Percentiles rank a stretch among this genome's conserved stretches.
Conservation (phyloP, 2,329 filamentous ascomycete species). For the Aspergillus sp. region DNA sequence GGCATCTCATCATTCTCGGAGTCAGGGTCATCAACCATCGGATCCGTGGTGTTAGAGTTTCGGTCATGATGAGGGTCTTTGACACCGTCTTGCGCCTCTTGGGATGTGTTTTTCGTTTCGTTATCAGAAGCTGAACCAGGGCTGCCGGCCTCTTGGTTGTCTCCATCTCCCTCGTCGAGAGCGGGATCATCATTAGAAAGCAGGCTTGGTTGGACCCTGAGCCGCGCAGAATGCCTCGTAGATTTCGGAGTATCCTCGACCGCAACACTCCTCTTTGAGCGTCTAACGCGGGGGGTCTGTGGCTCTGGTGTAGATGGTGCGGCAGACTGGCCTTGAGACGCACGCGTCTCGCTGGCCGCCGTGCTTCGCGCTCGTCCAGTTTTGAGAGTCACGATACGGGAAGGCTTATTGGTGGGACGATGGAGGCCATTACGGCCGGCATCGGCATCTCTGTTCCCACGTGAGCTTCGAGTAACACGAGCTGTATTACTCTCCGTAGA, state of each 20-base stretch:
- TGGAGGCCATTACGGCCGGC: conserved; percentile 1
- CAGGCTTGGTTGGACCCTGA: conserved; percentile 16
- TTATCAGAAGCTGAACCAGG: background rate
- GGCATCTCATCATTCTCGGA: conserved; percentile 6
- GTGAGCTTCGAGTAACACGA: conserved; percentile 1
- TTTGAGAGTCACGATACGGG: background rate
- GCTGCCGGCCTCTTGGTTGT: conserved; percentile 3
- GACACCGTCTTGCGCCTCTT: conserved; percentile 5
- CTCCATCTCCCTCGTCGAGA: conserved; percentile 4
- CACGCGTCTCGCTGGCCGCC: conserved; percentile 14
- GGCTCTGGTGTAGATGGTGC: conserved; percentile 5
- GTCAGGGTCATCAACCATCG: conserved; percentile 8
- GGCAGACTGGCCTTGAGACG: conserved; percentile 13
- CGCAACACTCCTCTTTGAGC: conserved; percentile 19
- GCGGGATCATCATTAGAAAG: conserved; percentile 11
- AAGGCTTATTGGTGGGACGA: background rate
- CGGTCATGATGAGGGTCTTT: conserved; percentile 1
- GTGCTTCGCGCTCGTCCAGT: background rate
- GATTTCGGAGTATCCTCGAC: conserved; percentile 24
- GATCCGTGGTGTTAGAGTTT: conserved; percentile 5
- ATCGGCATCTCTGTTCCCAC: background rate
- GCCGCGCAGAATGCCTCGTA: conserved; percentile 26
- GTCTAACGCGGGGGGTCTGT: conserved; percentile 24
- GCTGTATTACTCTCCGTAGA: conserved; percentile 3
- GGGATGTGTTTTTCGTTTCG: conserved; percentile 9